Evolutionary conservation across 2,329 filamentous ascomycete species (phyloP).

Genomic region (Macrophomina pseudophaseolina): DNA sequence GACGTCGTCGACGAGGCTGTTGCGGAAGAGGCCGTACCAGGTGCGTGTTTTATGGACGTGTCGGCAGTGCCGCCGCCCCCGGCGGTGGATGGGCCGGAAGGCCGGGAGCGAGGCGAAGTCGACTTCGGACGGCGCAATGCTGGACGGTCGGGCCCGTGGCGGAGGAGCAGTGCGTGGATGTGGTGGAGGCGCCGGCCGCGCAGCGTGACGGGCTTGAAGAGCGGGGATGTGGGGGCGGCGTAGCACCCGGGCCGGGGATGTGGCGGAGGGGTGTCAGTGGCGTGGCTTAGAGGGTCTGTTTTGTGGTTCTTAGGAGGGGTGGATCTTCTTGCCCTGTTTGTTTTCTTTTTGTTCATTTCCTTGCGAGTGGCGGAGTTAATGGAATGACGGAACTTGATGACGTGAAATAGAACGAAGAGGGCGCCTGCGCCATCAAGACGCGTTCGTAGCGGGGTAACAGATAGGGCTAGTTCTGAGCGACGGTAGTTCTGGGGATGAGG

Average conservation of each 20-base stretch:
- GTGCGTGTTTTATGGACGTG: slow-evolving; percentile 59
- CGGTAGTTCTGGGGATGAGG: too few relatives aligned
- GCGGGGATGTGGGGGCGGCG: not conserved
- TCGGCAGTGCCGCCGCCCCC: slow-evolving; percentile 50
- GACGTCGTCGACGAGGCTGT: slow-evolving; percentile 43
- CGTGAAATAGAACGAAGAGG: too few relatives aligned
- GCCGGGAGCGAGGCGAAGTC: slow-evolving; percentile 36
- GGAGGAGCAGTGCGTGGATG: slow-evolving; percentile 44
- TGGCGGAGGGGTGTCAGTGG: slow-evolving; percentile 30
- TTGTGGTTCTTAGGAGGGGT: too few relatives aligned
- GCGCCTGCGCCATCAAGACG: too few relatives aligned
- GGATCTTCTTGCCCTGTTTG: too few relatives aligned
- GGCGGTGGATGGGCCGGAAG: slow-evolving; percentile 39
- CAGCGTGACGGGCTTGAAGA: not conserved
- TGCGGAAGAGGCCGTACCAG: slow-evolving; percentile 62
- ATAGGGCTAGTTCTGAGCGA: too few relatives aligned
- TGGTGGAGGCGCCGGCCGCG: not conserved
- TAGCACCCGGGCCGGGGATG: slow-evolving; percentile 16
- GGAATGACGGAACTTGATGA: too few relatives aligned
- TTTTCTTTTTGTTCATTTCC: too few relatives aligned
- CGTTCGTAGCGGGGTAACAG: too few relatives aligned
- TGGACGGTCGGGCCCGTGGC: slow-evolving; percentile 41
- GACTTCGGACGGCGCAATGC: slow-evolving; percentile 39
- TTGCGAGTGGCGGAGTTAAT: too few relatives aligned
- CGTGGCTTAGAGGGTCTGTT: not conserved